Percentiles rank a stretch among this genome's conserved stretches.
Evolutionary conservation across 371 early-diverging fungal genomes (phyloP).

Genomic region (Rhizoclosmatium hyalinum): DNA sequence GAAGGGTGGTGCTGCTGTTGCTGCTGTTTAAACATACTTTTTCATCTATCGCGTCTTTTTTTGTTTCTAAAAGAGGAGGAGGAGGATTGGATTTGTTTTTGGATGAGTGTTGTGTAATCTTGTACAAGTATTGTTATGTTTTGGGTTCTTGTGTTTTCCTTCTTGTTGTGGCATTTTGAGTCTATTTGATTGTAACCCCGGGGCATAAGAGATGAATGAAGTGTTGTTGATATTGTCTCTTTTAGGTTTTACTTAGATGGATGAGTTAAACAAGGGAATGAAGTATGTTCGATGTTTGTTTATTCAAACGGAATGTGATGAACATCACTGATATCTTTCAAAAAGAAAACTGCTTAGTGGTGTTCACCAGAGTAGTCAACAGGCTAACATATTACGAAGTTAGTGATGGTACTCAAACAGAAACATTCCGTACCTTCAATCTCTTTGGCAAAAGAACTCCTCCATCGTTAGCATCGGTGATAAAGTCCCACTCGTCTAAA

Average conservation of each 20-base stretch:
- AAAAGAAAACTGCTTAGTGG: conserved; percentile 2
- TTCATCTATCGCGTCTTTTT: neutral
- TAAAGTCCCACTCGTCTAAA: conserved; percentile 44
- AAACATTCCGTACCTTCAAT: conserved; percentile 20
- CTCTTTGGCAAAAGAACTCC: conserved; percentile 30
- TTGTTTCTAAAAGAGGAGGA: neutral
- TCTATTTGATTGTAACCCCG: too few species aligned
- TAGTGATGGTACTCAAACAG: too few species aligned
- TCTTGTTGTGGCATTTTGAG: too few species aligned
- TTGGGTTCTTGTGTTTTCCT: too few species aligned
- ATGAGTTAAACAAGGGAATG: too few species aligned
- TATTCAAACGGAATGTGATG: too few species aligned
- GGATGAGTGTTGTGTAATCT: neutral
- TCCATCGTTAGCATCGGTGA: conserved; percentile 42
- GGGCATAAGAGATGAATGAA: too few species aligned
- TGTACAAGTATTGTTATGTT: too few species aligned
- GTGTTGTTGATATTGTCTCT: too few species aligned
- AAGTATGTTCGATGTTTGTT: too few species aligned
- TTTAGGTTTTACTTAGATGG: too few species aligned
- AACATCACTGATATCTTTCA: too few species aligned
- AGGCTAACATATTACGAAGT: neutral
- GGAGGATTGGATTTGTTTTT: neutral
- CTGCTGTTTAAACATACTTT: neutral
- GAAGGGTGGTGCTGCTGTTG: neutral
- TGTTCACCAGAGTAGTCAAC: conserved; percentile 30